phyloP scores from a whole-genome alignment of 208 protist species.

The Crithidia expoeki region DNA sequence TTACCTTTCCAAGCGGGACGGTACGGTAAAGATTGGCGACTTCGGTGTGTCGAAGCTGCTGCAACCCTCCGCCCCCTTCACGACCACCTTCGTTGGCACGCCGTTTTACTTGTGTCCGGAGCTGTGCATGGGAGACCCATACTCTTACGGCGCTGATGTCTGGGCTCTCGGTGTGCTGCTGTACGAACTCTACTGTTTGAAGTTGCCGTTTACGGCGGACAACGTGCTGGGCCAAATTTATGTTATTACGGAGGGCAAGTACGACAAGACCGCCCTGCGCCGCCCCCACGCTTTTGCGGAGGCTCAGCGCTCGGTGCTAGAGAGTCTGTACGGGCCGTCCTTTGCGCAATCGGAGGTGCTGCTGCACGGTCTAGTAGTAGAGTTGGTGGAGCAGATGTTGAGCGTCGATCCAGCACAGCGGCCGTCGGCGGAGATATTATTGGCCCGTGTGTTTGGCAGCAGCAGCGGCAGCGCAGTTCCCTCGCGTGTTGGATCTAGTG shows the following conservation, averaged over 20 bases:
- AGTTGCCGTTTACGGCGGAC: conserved; percentile 78
- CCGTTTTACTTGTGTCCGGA: conserved; percentile 92
- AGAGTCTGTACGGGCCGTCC: conserved; percentile 47
- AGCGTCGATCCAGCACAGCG: conserved; percentile 53
- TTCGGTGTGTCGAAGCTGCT: conserved; percentile 90
- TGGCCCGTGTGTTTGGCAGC: conserved; percentile 55
- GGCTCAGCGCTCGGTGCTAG: conserved; percentile 38
- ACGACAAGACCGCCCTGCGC: conserved; percentile 57
- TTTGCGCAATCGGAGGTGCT: conserved; percentile 55
- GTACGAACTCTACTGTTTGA: conserved; percentile 88
- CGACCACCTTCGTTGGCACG: conserved; percentile 88
- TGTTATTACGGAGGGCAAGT: conserved; percentile 82
- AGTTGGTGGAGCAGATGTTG: conserved; percentile 72
- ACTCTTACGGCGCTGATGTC: conserved; percentile 84
- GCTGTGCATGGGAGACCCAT: conserved; percentile 84
- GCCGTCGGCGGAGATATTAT: conserved; percentile 56
- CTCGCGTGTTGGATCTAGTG: conserved; percentile 21
- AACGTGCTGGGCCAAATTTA: conserved; percentile 90
- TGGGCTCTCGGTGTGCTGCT: conserved; percentile 86
- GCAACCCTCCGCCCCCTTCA: conserved; percentile 50
- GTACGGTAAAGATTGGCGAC: conserved; percentile 82
- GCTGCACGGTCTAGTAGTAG: conserved; percentile 66
- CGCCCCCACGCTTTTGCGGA: conserved; percentile 48
- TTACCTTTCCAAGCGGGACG: conserved; percentile 61
- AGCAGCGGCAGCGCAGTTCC: conserved; percentile 10